Base-by-base conservation (phyloP, 148 eudicot genomes). In the Cornus controversa region DNA sequence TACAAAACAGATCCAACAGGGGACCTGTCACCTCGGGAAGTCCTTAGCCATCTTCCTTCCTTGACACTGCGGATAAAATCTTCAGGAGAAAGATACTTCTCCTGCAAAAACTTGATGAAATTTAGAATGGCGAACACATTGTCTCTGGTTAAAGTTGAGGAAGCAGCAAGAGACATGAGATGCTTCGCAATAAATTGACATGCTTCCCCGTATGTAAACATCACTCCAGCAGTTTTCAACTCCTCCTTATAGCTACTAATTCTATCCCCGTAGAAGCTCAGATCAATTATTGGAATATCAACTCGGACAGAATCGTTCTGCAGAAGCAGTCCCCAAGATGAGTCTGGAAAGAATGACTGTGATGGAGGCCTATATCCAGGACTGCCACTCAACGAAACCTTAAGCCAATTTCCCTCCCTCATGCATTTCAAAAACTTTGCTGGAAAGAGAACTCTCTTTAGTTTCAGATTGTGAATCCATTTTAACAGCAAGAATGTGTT, bases 271-370 rank as follows among this genome's bases (percentile, higher is more conserved):
- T 92, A 92, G 54, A 77, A 92, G 3, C 16, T 26, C 70, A 74
- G 66, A 82, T 92, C 90, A 53, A 92, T 77, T 23, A 90, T 77
- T 5, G 90, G 92, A 60, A 92, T 83, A 71, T 92, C 93, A 64
- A 89, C 87, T 68, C 85, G 78, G 20, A 85, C 84, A 0, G 86
- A 86, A 64, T 85, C 87, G 45, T 80, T 82, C 60, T 87, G 89
- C 62, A 92, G 77, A 75, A 88, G 78, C 63, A 60, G 24, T 4
- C 84, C 89, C 87, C 86, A 85, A 2, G 87, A 82, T 16, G 90
- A 77, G 34, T 72, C 73, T 18, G 82, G 57, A 42, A 86, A 74
- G 78, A 90, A 92, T 10, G 93, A 92, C 66, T 85, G 73, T 31
- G 89, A 84, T 8, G 93, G 96, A 40, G 91, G 73, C 68, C 74